These are phyloP conservation scores for Fragilariopsis cylindrus DNA, from an alignment of 108 stramenopile species.

Conservation along the genomic window DNA sequence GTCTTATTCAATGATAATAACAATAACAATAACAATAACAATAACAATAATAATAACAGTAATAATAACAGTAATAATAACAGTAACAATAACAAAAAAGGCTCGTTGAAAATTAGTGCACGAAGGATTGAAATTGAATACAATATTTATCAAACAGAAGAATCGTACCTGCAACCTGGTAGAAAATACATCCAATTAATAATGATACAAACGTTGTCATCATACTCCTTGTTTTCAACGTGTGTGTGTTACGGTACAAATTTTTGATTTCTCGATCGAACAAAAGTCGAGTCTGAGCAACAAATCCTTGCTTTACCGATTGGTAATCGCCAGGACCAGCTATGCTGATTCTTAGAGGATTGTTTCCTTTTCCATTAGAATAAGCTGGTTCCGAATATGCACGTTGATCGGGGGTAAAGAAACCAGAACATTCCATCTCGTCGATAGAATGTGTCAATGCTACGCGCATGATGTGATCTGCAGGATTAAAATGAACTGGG, in stretches of 20 bases:
- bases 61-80: background rate
- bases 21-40: background rate
- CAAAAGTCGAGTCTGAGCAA: conserved; percentile 38
- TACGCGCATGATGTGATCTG: conserved; percentile 73
- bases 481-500: conserved; percentile 67
- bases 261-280: conserved; percentile 49
- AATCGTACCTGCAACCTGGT: conserved; percentile 29
- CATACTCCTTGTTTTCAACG: conserved; percentile 44
- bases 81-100: background rate
- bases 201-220: conserved; percentile 53
- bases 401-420: conserved; percentile 31
- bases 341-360: conserved; percentile 36
- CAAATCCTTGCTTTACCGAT: conserved; percentile 26
- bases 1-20: background rate
- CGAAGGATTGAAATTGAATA: too few relatives aligned
- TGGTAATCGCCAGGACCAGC: background rate
- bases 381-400: conserved; percentile 15
- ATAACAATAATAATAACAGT: too few relatives aligned
- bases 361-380: conserved; percentile 10
- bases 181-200: conserved; percentile 59
- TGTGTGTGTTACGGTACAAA: conserved; percentile 41
- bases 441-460: conserved; percentile 50
- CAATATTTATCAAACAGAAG: too few relatives aligned
- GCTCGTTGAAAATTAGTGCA: too few relatives aligned
- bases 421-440: conserved; percentile 33